A percentile compares a stretch with the other conserved stretches of the same genome.
Conservation (phyloP, 2,329 filamentous ascomycete genomes). For the Aureobasidium sp. region DNA sequence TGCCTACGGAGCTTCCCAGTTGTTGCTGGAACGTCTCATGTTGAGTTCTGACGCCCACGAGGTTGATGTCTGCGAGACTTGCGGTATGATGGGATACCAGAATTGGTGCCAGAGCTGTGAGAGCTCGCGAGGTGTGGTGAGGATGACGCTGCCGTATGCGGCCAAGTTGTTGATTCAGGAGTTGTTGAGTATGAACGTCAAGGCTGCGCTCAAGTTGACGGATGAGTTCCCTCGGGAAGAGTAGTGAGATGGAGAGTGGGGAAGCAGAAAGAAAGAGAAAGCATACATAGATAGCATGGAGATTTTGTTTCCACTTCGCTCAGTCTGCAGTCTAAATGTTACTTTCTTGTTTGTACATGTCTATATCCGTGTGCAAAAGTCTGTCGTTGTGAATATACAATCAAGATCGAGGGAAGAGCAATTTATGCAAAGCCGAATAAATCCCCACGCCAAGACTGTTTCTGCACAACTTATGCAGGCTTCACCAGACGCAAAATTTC, state of each 20-base stretch:
- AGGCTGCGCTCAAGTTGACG: conserved; percentile 79
- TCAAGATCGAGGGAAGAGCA: too few relatives aligned
- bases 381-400: too few relatives aligned
- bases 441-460: too few relatives aligned
- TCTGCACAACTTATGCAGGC: too few relatives aligned
- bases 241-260: background rate
- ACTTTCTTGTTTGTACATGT: too few relatives aligned
- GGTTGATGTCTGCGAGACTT: conserved; percentile 89
- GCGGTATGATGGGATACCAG: conserved; percentile 90
- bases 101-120: conserved; percentile 93
- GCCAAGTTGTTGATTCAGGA: conserved; percentile 95
- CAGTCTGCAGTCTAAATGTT: background rate
- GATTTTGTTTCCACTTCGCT: background rate
- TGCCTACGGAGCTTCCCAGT: conserved; percentile 88
- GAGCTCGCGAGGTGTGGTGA: conserved; percentile 73
- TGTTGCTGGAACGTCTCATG: conserved; percentile 91
- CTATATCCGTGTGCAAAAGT: too few relatives aligned
- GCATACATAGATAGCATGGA: background rate
- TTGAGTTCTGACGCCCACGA: conserved; percentile 82
- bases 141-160: conserved; percentile 96
- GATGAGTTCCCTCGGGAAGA: conserved; percentile 71
- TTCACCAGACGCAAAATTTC: background rate
- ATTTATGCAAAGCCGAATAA: too few relatives aligned
- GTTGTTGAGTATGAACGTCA: conserved; percentile 97
- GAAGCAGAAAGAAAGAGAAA: background rate